A percentile compares a stretch with the other conserved stretches of the same genome.
Conservation (phyloP, 371 early-diverging fungal genomes). For the Circinella umbellata region DNA sequence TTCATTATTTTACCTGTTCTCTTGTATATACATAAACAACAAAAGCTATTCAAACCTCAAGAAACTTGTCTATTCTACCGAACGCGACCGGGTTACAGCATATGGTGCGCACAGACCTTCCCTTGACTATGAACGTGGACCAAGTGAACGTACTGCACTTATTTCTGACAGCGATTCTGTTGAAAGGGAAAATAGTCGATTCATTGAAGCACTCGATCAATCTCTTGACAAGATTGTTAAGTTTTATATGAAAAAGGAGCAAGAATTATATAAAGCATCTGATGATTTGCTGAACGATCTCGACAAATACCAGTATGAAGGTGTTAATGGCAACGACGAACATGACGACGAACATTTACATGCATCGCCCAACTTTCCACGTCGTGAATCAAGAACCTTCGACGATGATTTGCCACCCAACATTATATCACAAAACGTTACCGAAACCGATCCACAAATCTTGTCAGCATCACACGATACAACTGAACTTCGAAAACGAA, state of each 20-base stretch:
- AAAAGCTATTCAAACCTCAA: constrained; percentile 86
- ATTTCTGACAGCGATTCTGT: constrained; percentile 38
- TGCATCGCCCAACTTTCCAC: constrained; percentile 32
- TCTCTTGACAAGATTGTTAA: constrained; percentile 80
- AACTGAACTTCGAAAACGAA: constrained; percentile 45
- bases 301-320: constrained; percentile 14
- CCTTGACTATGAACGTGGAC: constrained; percentile 29
- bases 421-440: constrained; percentile 43
- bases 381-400: constrained; percentile 44
- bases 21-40: no score
- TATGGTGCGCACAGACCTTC: constrained; percentile 24
- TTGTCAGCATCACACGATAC: constrained; percentile 11
- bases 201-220: constrained; percentile 74
- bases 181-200: constrained; percentile 58
- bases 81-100: constrained; percentile 75
- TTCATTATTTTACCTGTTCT: no score
- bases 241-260: constrained; percentile 86
- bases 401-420: constrained; percentile 51
- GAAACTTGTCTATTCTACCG: constrained; percentile 87
- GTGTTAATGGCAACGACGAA: constrained; percentile 17
- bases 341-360: constrained; percentile 5
- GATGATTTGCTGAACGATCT: constrained; percentile 54
- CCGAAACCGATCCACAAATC: constrained; percentile 33
- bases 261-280: constrained; percentile 71
- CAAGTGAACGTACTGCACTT: constrained; percentile 50